phyloP scores from a whole-genome alignment of 306 rosid species.

The Casuarina glauca region DNA sequence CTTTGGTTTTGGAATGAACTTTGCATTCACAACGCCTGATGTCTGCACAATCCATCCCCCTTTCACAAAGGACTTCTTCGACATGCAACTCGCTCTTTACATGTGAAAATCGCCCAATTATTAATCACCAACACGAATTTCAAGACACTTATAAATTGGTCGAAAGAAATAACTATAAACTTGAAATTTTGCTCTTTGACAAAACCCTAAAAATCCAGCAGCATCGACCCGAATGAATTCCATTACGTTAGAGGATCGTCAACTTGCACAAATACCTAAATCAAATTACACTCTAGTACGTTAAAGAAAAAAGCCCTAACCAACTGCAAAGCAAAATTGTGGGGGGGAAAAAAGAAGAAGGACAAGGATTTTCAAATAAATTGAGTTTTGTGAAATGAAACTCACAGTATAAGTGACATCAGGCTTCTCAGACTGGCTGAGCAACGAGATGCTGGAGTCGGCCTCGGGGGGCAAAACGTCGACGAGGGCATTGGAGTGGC shows the following conservation, averaged over 20 bases:
- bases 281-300: not conserved
- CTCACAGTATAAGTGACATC: conserved; percentile 90
- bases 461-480: conserved; percentile 99
- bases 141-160: not conserved
- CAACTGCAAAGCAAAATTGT: not conserved
- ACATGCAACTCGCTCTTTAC: not conserved
- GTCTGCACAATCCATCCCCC: not conserved
- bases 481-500: conserved; percentile 95
- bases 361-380: not conserved
- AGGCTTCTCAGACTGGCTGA: conserved; percentile 99
- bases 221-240: not conserved
- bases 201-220: not conserved
- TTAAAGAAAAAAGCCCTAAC: not conserved
- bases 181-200: not conserved
- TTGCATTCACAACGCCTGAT: not conserved
- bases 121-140: not conserved
- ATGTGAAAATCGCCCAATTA: not conserved
- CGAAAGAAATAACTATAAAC: not conserved
- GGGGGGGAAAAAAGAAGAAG: not conserved
- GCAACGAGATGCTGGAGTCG: conserved; percentile 92
- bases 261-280: not conserved
- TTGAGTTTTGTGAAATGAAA: not conserved
- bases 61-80: not conserved
- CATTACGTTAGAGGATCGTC: not conserved
- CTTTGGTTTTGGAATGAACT: not conserved